These are phyloP conservation scores for Exobasidium rhododendri DNA, from an alignment of 1,284 basidiomycete species.

Conservation along the genomic window DNA sequence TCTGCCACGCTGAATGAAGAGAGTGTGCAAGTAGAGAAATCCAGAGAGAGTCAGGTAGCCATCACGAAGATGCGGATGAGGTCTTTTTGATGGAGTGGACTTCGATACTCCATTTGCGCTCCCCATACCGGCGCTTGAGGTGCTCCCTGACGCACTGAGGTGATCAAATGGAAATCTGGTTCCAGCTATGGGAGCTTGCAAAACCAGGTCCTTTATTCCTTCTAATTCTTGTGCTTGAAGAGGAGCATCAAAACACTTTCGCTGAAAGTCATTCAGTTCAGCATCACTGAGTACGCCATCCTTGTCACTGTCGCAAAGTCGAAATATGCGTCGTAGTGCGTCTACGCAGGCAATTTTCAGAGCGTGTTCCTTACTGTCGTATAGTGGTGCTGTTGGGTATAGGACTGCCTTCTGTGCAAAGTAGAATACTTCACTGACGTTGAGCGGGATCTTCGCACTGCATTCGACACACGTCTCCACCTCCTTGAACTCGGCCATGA, in stretches of 20 bases:
- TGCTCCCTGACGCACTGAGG: conserved; percentile 26
- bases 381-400: conserved; percentile 92
- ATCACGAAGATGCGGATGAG: conserved; percentile 56
- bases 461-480: conserved; percentile 98
- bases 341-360: conserved; percentile 82
- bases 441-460: conserved; percentile 71
- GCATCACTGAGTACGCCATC: conserved; percentile 84
- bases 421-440: conserved; percentile 98
- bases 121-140: conserved; percentile 13
- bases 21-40: conserved; percentile 91
- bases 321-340: conserved; percentile 89
- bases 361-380: conserved; percentile 82
- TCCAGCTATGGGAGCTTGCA: conserved; percentile 30
- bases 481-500: conserved; percentile 55
- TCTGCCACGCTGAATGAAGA: conserved; percentile 92
- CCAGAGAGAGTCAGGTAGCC: conserved; percentile 80
- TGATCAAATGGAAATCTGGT: conserved; percentile 29
- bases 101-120: background rate
- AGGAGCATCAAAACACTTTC: conserved; percentile 91
- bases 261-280: conserved; percentile 94
- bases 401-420: conserved; percentile 98
- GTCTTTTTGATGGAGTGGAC: background rate
- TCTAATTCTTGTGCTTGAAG: conserved; percentile 88
- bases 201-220: conserved; percentile 55
- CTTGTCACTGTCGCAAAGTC: conserved; percentile 90